A percentile compares a stretch with the other conserved stretches of the same genome.
Conservation (phyloP, 441 rosid genomes). For the Populus hybrid region DNA sequence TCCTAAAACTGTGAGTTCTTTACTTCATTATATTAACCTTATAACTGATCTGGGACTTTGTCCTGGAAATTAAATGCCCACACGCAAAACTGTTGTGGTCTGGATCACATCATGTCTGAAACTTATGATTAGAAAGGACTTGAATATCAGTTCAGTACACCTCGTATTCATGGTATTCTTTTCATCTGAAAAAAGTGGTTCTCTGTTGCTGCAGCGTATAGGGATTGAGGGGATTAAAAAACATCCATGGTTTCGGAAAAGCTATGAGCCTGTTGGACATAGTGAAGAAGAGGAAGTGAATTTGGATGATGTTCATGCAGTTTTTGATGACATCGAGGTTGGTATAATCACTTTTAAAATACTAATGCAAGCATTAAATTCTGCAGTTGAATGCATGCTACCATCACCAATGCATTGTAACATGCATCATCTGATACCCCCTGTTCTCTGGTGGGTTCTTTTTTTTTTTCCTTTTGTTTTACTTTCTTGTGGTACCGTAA, state of each 20-base stretch:
- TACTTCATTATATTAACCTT: background rate
- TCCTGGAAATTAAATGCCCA: background rate
- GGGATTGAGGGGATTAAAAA: constrained; percentile 56
- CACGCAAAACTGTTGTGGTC: background rate
- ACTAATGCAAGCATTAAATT: constrained; percentile 3
- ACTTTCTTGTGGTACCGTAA: background rate
- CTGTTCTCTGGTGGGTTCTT: background rate
- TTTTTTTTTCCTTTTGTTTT: background rate
- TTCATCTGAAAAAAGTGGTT: constrained; percentile 9
- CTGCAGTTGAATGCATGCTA: constrained; percentile 4
- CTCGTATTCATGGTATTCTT: no score
- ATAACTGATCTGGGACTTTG: constrained; percentile 11
- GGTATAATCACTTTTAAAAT: constrained; percentile 17
- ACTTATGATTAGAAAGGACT: background rate
- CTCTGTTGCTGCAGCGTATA: constrained; percentile 67
- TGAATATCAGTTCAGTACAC: no score
- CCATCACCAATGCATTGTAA: background rate
- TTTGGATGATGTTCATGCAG: constrained; percentile 76
- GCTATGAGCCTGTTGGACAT: constrained; percentile 52
- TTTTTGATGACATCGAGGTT: constrained; percentile 89
- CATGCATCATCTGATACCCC: background rate
- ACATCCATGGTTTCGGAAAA: constrained; percentile 63
- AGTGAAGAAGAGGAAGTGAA: constrained; percentile 60
- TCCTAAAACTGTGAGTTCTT: constrained; percentile 73
- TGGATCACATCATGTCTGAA: background rate